Conservation (phyloP, 1,139 yeast species). For the Neolecta irregularis region DNA sequence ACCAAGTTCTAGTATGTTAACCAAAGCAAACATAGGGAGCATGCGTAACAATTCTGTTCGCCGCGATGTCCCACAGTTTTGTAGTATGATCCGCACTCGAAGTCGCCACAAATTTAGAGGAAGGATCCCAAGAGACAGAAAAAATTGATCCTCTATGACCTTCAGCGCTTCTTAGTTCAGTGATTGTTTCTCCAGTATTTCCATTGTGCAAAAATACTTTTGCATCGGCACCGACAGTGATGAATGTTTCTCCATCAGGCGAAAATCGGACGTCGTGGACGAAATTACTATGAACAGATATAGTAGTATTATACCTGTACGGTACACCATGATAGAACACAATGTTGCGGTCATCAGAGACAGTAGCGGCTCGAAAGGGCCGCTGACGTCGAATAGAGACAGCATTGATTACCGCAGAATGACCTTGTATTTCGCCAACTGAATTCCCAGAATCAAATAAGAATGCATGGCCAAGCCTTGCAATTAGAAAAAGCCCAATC, state of each 20-base stretch:
- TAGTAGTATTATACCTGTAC: conserved; percentile 62
- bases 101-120: conserved; percentile 46
- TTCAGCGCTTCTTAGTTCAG: conserved; percentile 29
- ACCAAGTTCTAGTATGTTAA: conserved; percentile 18
- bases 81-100: conserved; percentile 71
- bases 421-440: conserved; percentile 86
- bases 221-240: conserved; percentile 82
- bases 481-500: not conserved
- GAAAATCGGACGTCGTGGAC: conserved; percentile 71
- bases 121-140: conserved; percentile 54
- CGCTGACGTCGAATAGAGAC: conserved; percentile 76
- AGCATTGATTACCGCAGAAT: conserved; percentile 68
- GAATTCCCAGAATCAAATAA: conserved; percentile 91
- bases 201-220: conserved; percentile 70
- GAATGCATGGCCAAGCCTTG: conserved; percentile 67
- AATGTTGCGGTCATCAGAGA: conserved; percentile 69
- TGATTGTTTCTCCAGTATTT: conserved; percentile 59
- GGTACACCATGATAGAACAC: conserved; percentile 91
- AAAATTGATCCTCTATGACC: conserved; percentile 68
- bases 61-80: conserved; percentile 36
- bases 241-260: conserved; percentile 49
- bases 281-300: conserved; percentile 61
- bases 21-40: not conserved
- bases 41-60: conserved; percentile 15
- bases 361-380: conserved; percentile 90